Evolutionary conservation across 2,329 filamentous ascomycete genomes (phyloP).

Genomic region (Magnaporthiopsis incrustans): DNA sequence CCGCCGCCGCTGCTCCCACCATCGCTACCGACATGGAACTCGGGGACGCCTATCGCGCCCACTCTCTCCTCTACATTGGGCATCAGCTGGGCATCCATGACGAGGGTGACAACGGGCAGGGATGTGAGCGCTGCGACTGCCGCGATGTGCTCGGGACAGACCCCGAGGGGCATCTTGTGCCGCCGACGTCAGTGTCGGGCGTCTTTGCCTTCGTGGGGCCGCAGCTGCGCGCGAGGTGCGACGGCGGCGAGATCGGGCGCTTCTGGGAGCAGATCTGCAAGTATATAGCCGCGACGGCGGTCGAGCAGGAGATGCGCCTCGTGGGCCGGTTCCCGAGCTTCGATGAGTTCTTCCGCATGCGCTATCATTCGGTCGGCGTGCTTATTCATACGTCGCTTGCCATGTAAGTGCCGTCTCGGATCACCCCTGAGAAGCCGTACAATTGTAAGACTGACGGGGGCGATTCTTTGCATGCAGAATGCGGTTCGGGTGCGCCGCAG

Average conservation of each 20-base stretch:
- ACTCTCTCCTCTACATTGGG: conserved; percentile 7
- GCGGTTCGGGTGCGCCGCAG: neutral
- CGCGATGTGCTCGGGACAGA: neutral
- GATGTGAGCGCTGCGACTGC: neutral
- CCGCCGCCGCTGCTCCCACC: neutral
- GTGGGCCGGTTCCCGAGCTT: conserved; percentile 9
- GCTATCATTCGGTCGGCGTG: conserved; percentile 6
- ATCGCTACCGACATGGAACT: conserved; percentile 7
- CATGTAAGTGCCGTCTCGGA: neutral
- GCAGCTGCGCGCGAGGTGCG: conserved; percentile 6
- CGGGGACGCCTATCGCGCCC: conserved; percentile 11
- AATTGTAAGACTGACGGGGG: neutral
- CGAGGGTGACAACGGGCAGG: too few species aligned
- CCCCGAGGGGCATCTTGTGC: neutral
- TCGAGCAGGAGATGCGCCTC: conserved; percentile 10
- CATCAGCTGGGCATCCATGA: conserved; percentile 8
- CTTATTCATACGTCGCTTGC: conserved; percentile 10
- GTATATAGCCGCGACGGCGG: conserved; percentile 14
- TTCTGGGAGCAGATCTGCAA: conserved; percentile 9
- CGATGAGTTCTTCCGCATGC: conserved; percentile 12
- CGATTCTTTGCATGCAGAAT: neutral
- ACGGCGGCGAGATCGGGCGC: conserved; percentile 1
- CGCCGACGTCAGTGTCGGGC: conserved; percentile 11
- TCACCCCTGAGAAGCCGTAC: too few species aligned
- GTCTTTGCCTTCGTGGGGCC: conserved; percentile 11